Evolutionary conservation across 2,329 filamentous ascomycete species (phyloP).

Genomic region (Rhinocladiella mackenziei): DNA sequence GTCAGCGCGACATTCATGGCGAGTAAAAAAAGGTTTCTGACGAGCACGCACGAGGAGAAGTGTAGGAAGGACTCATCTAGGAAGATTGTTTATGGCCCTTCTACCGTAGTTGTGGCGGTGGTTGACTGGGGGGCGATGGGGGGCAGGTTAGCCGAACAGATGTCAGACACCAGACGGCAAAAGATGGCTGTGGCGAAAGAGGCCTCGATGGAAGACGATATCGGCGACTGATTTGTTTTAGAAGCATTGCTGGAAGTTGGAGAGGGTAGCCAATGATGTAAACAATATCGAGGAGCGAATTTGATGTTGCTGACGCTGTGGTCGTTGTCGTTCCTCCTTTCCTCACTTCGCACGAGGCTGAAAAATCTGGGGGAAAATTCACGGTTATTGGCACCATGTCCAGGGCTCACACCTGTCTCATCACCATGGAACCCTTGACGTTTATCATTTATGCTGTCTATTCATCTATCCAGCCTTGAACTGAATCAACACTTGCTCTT

Average conservation of each 20-base stretch:
- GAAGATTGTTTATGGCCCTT: constrained; percentile 1
- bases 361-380: too few species aligned
- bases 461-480: neutral
- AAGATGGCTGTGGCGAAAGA: too few species aligned
- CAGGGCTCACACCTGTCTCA: too few species aligned
- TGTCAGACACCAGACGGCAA: neutral
- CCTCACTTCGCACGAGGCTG: too few species aligned
- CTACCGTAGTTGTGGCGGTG: neutral
- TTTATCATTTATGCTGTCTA: neutral
- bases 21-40: neutral
- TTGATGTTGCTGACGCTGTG: too few species aligned
- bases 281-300: too few species aligned
- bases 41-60: too few species aligned
- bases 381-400: neutral
- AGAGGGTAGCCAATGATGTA: too few species aligned
- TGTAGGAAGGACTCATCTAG: neutral
- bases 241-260: too few species aligned
- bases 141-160: constrained; percentile 17
- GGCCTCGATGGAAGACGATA: too few species aligned
- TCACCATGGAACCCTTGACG: neutral
- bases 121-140: neutral
- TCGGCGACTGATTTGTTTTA: too few species aligned
- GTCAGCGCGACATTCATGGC: constrained; percentile 14
- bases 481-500: constrained; percentile 7
- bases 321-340: too few species aligned